phyloP scores from a whole-genome alignment of 306 rosid species.

The Ceratonia siliqua region DNA sequence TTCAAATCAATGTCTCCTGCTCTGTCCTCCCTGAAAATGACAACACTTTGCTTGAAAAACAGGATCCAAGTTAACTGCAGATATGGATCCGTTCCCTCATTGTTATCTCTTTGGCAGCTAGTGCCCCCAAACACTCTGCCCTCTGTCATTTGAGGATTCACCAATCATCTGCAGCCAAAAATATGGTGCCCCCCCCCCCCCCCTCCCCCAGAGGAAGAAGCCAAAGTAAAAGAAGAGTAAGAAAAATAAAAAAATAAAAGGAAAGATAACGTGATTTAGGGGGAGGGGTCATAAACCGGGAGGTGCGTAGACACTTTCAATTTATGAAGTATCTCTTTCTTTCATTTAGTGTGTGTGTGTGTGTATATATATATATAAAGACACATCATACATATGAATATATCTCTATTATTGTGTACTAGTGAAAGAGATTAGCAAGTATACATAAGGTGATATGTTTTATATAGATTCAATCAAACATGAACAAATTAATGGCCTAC shows the following conservation, averaged over 20 bases:
- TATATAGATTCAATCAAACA: too few species aligned
- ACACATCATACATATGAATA: background rate
- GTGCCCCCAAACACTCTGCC: conserved; percentile 1
- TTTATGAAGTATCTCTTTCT: conserved; percentile 31
- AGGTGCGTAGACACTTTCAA: conserved; percentile 4
- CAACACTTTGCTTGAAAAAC: conserved; percentile 41
- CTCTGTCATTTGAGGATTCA: background rate
- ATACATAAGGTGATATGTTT: too few species aligned
- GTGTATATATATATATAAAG: background rate
- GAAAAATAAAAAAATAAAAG: too few species aligned
- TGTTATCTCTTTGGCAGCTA: conserved; percentile 31
- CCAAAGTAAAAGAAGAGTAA: background rate
- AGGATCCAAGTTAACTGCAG: conserved; percentile 40
- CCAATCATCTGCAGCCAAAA: conserved; percentile 5
- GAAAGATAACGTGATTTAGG: background rate
- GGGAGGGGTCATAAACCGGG: background rate
- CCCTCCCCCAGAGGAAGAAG: background rate
- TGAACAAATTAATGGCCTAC: too few species aligned
- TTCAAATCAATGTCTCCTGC: conserved; percentile 54
- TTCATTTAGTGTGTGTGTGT: background rate
- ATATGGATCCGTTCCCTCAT: conserved; percentile 27
- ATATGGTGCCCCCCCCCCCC: background rate
- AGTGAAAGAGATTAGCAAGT: background rate
- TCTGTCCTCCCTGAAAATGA: conserved; percentile 49
- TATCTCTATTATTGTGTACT: conserved; percentile 6